Percentiles rank a stretch among this genome's conserved stretches.
phyloP scores from a whole-genome alignment of 2,329 filamentous ascomycete species.

The Fulvia fulva region DNA sequence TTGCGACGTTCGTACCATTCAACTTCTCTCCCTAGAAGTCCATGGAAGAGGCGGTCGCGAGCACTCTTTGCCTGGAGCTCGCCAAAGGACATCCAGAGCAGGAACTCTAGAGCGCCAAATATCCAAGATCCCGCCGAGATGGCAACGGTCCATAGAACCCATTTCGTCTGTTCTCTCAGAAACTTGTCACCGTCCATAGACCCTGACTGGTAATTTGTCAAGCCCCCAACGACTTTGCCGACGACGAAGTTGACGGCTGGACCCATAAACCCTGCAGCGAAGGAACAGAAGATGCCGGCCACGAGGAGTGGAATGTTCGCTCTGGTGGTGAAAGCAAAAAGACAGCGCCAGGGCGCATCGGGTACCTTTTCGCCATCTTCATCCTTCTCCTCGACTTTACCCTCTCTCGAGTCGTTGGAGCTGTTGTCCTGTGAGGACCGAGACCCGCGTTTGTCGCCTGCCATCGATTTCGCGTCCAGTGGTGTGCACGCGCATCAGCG shows the following conservation, averaged over 20 bases:
- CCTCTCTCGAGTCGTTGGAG: neutral
- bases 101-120: constrained; percentile 62
- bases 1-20: constrained; percentile 75
- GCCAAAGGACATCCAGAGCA: constrained; percentile 71
- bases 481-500: neutral
- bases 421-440: constrained; percentile 17
- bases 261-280: constrained; percentile 58
- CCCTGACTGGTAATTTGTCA: constrained; percentile 62
- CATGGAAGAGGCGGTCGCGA: constrained; percentile 61
- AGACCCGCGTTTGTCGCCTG: constrained; percentile 16
- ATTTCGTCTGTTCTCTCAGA: constrained; percentile 53
- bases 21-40: constrained; percentile 68
- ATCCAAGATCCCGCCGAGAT: constrained; percentile 66
- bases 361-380: constrained; percentile 11
- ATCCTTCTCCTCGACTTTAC: constrained; percentile 5
- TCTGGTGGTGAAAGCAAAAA: constrained; percentile 71
- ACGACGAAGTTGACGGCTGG: constrained; percentile 67
- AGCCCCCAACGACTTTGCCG: constrained; percentile 69
- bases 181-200: constrained; percentile 49
- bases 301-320: constrained; percentile 55
- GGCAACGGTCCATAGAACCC: constrained; percentile 59
- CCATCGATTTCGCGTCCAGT: constrained; percentile 15
- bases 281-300: constrained; percentile 54
- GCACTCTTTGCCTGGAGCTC: constrained; percentile 71
- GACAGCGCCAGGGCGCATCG: constrained; percentile 44